phyloP scores from a whole-genome alignment of 139 green algal genomes.

The Marvania coccoides region DNA sequence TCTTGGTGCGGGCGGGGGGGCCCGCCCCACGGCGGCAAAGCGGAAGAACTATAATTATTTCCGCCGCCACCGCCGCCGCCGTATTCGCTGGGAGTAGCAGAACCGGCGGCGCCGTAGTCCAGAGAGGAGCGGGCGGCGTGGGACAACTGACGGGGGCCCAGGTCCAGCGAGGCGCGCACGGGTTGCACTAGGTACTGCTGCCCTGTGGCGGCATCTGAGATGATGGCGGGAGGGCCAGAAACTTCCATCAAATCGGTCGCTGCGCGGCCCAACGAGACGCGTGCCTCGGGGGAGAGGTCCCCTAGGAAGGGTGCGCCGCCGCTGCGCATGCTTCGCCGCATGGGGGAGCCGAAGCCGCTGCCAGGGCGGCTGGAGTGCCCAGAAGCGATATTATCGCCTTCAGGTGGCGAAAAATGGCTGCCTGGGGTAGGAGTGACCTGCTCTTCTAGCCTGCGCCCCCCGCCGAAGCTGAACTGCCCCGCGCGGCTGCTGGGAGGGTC shows the following conservation, averaged over 20 bases:
- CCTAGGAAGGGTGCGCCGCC: not conserved
- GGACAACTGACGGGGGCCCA: too few species aligned
- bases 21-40: too few species aligned
- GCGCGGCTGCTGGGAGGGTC: not conserved
- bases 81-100: too few species aligned
- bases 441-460: not conserved
- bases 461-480: not conserved
- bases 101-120: too few species aligned
- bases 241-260: not conserved
- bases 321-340: not conserved
- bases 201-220: slow-evolving; percentile 7
- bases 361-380: not conserved
- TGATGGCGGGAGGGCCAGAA: not conserved
- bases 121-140: too few species aligned
- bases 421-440: too few species aligned
- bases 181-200: slow-evolving; percentile 7
- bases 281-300: not conserved
- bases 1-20: too few species aligned
- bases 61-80: too few species aligned
- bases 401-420: too few species aligned
- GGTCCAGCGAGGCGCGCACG: not conserved
- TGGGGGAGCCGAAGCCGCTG: not conserved
- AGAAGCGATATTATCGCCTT: not conserved
- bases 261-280: not conserved
- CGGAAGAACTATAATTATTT: too few species aligned